Evolutionary conservation across 2,329 filamentous ascomycete species (phyloP).

Genomic region (Curvularia hawaiiensis): DNA sequence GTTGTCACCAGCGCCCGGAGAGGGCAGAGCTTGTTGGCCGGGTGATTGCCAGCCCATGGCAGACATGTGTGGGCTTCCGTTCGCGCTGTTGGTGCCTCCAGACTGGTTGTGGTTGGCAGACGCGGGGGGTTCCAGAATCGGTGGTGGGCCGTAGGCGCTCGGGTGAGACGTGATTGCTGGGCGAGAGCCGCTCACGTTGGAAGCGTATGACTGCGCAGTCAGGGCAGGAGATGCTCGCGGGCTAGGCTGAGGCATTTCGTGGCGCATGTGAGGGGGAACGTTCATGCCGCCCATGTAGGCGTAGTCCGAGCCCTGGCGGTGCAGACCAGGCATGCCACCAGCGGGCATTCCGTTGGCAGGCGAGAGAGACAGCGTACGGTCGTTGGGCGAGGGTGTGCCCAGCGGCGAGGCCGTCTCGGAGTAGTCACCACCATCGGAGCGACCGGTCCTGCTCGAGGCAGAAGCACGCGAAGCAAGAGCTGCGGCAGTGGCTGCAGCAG

Average conservation of each 20-base stretch:
- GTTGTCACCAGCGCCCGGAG: slow-evolving; percentile 69
- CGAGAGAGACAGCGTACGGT: slow-evolving; percentile 79
- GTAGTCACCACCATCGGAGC: slow-evolving; percentile 72
- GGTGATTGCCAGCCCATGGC: slow-evolving; percentile 87
- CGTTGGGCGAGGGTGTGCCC: slow-evolving; percentile 82
- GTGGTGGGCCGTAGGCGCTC: slow-evolving; percentile 77
- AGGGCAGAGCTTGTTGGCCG: slow-evolving; percentile 72
- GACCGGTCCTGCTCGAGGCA: slow-evolving; percentile 56
- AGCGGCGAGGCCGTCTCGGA: slow-evolving; percentile 75
- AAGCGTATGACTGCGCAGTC: slow-evolving; percentile 68
- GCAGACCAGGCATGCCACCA: slow-evolving; percentile 68
- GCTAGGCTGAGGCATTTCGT: slow-evolving; percentile 73
- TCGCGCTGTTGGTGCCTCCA: slow-evolving; percentile 64
- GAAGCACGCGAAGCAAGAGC: slow-evolving; percentile 69
- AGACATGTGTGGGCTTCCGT: slow-evolving; percentile 83
- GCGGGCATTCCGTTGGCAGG: slow-evolving; percentile 74
- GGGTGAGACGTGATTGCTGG: slow-evolving; percentile 83
- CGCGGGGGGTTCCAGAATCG: slow-evolving; percentile 79
- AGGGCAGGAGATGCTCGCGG: slow-evolving; percentile 67
- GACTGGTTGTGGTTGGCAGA: slow-evolving; percentile 77
- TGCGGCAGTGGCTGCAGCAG: slow-evolving; percentile 84
- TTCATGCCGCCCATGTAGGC: slow-evolving; percentile 78
- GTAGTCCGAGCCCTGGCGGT: slow-evolving; percentile 71
- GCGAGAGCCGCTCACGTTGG: slow-evolving; percentile 55
- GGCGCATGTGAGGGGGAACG: slow-evolving; percentile 81